Evolutionary conservation across 2,329 filamentous ascomycete genomes (phyloP).

Genomic region (Tolypocladium sp.): DNA sequence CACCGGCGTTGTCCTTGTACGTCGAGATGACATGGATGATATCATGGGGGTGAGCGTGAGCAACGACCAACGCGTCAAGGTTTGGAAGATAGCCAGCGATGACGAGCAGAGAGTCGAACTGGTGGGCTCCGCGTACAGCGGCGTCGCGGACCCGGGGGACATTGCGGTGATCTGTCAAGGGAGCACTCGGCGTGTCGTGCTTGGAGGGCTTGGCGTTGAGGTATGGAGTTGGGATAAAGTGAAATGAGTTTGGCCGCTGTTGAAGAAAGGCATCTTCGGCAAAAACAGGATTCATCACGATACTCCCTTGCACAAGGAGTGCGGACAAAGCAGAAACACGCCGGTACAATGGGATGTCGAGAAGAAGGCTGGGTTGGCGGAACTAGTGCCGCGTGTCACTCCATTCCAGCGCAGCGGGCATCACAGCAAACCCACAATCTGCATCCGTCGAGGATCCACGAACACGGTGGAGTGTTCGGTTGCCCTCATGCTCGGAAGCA

Average conservation of each 20-base stretch:
- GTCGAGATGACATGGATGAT: slow-evolving; percentile 3
- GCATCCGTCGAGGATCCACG: neutral
- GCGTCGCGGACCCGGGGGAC: slow-evolving; percentile 51
- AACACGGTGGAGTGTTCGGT: neutral
- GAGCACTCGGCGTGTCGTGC: slow-evolving; percentile 18
- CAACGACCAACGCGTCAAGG: slow-evolving; percentile 53
- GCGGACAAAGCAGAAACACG: too few species aligned
- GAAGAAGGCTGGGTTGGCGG: neutral
- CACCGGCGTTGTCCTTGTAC: slow-evolving; percentile 42
- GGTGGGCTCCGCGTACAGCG: slow-evolving; percentile 43
- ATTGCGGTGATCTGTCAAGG: slow-evolving; percentile 27
- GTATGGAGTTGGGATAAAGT: slow-evolving; percentile 21
- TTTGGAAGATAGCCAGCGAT: slow-evolving; percentile 33
- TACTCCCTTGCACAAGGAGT: too few species aligned
- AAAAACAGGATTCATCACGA: too few species aligned
- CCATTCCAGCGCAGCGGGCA: neutral
- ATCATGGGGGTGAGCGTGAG: slow-evolving; percentile 34
- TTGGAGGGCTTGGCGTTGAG: slow-evolving; percentile 39
- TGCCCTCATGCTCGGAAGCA: neutral
- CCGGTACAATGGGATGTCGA: neutral
- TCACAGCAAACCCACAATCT: neutral
- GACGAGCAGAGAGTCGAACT: slow-evolving; percentile 23
- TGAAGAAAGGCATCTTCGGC: neutral
- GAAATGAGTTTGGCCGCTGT: neutral
- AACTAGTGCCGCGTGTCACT: neutral